A percentile compares a stretch with the other conserved stretches of the same genome.
These are phyloP conservation scores for Xylaria sp. DNA, from an alignment of 2,329 filamentous ascomycete genomes.

Conservation along the genomic window DNA sequence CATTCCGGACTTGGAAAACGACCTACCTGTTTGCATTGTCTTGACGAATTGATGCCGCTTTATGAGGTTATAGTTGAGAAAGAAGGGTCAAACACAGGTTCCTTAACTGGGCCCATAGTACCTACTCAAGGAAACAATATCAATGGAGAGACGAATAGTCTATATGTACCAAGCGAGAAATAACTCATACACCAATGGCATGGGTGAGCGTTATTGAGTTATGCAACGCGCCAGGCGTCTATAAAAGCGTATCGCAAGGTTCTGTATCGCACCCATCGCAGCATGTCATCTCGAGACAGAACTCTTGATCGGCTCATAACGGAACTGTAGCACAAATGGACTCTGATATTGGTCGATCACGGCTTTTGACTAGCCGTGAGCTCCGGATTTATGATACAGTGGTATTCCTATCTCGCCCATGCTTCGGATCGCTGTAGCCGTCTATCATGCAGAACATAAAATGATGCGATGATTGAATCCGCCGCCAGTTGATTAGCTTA, in stretches of 20 bases:
- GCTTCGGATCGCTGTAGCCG: constrained; percentile 32
- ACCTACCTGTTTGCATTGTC: too few relatives aligned
- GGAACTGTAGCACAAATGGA: constrained; percentile 23
- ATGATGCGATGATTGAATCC: constrained; percentile 28
- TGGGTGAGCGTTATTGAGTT: background rate
- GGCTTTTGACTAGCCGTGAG: constrained; percentile 32
- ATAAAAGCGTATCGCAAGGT: background rate
- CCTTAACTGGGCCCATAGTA: too few relatives aligned
- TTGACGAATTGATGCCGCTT: background rate
- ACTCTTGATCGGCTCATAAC: constrained; percentile 1
- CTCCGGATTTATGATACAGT: constrained; percentile 43
- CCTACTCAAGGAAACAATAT: background rate
- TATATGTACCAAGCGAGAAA: background rate
- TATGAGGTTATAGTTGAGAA: background rate
- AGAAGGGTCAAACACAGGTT: background rate
- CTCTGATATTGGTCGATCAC: constrained; percentile 27
- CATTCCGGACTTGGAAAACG: too few relatives aligned
- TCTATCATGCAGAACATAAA: constrained; percentile 36
- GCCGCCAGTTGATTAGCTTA: constrained; percentile 41
- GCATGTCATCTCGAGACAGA: background rate
- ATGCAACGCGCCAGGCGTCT: background rate
- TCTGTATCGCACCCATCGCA: background rate
- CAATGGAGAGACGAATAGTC: background rate
- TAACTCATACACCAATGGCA: background rate
- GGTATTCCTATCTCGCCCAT: constrained; percentile 31